A percentile compares a stretch with the other conserved stretches of the same genome.
These are phyloP conservation scores for Penicillium lagena DNA, from an alignment of 495 filamentous ascomycete genomes.

Conservation along the genomic window DNA sequence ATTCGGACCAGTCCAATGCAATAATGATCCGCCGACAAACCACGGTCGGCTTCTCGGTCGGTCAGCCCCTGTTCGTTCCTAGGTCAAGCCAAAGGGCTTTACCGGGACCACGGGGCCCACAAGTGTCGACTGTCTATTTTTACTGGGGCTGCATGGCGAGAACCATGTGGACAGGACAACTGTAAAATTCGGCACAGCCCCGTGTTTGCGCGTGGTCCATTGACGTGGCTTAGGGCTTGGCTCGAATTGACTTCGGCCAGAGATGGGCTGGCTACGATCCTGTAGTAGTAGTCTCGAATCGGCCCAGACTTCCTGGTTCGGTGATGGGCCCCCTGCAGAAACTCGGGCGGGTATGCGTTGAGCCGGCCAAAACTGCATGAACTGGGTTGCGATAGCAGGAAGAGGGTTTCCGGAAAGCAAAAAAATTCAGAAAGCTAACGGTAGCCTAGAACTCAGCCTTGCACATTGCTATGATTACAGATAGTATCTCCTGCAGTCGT, in stretches of 20 bases:
- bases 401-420: too few relatives aligned
- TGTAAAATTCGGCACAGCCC: conserved; percentile 8
- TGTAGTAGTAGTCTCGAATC: neutral
- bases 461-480: too few relatives aligned
- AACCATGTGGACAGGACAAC: too few relatives aligned
- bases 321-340: conserved; percentile 4
- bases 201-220: conserved; percentile 1
- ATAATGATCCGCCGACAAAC: too few relatives aligned
- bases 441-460: too few relatives aligned
- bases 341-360: conserved; percentile 9
- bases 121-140: conserved; percentile 1
- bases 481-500: neutral
- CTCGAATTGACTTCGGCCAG: conserved; percentile 12
- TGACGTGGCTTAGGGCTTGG: conserved; percentile 3
- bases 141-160: neutral
- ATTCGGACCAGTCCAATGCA: too few relatives aligned
- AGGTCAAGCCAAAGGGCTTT: neutral
- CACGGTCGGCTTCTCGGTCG: too few relatives aligned
- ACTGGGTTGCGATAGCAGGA: neutral
- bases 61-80: neutral
- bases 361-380: neutral
- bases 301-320: conserved; percentile 14
- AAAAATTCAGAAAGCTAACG: too few relatives aligned
- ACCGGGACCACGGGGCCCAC: neutral
- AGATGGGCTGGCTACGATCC: conserved; percentile 1